Evolutionary conservation across 306 rosid genomes (phyloP), one percentile per base, ranked within the genome.

Genomic region (Cicer cuneatum): DNA sequence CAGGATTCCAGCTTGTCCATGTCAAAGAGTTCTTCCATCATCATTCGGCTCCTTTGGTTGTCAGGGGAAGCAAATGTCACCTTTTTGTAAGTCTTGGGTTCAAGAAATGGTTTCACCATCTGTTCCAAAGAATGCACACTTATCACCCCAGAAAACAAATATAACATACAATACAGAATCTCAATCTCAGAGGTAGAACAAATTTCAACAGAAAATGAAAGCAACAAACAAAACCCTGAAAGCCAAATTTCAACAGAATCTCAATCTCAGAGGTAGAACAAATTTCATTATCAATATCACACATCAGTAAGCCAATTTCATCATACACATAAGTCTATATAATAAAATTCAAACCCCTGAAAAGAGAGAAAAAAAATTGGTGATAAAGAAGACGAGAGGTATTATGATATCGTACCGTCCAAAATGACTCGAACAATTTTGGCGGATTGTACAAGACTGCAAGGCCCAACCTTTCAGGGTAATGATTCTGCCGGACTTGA

Each of bases 381-480:
- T 8, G 21, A 70, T 53, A 56, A 74, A 78, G 39, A 74, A 78
- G 39, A 57, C 24, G 8, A 16, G 72, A 75, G 74, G 56, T 61
- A 12, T 16, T 42, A 56, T 72, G 80, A 64, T 63, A 63, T 64
- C 88, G 57, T 85, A 92, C 98, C 96, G 76, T 82, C 96, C 93
- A 88, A 82, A 90, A 90, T 16, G 98, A 88, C 83, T 92, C 94
- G 13, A 92, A 92, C 63, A 92, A 12, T 79, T 90, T 92, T 37
- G 98, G 98, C 16, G 96, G 96, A 53, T 92, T 86, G 85, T 92
- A 90, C 11, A 92, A 83, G 70, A 92, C 79, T 72, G 92, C 98
- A 49, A 81, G 69, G 63, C 88, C 96, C 83, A 92, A 68, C 71
- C 94, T 88, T 84, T 90, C 98, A 42, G 98, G 98, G 84, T 90